These are phyloP conservation scores for Cornus florida DNA, from an alignment of 148 eudicot species.

Conservation along the genomic window DNA sequence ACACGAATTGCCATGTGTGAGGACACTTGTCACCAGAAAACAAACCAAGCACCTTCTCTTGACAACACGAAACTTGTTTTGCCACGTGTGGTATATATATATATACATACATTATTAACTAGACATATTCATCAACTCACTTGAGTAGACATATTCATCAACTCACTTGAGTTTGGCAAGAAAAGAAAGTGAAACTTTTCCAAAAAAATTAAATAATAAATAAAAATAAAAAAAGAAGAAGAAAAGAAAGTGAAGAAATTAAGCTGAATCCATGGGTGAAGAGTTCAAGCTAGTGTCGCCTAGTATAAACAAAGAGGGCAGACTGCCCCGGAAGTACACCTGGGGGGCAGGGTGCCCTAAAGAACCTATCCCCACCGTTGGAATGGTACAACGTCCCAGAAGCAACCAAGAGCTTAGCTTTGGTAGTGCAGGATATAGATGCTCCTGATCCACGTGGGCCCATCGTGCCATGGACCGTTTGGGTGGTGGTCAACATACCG, in stretches of 20 bases:
- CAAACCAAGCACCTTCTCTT: background rate
- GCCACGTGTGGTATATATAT: background rate
- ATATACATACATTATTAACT: too few species aligned
- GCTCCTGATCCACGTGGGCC: conserved; percentile 60
- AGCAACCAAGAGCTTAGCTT: conserved; percentile 55
- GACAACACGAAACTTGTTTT: background rate
- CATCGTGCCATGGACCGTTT: conserved; percentile 56
- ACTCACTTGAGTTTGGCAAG: too few species aligned
- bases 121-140: too few species aligned
- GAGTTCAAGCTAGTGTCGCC: background rate
- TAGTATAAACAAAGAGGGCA: background rate
- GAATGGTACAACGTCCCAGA: conserved; percentile 75
- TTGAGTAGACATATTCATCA: too few species aligned
- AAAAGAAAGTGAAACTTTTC: too few species aligned
- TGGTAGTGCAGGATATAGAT: conserved; percentile 73
- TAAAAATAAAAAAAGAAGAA: too few species aligned
- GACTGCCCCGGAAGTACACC: background rate
- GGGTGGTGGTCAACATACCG: conserved; percentile 74
- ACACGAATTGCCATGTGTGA: too few species aligned
- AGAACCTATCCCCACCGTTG: conserved; percentile 49
- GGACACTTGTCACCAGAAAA: background rate
- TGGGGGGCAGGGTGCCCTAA: background rate
- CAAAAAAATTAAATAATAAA: too few species aligned
- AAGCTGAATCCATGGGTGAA: background rate
- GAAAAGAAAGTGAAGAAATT: too few species aligned